These are phyloP conservation scores for Suhomyces bribrorum DNA, from an alignment of 1,139 yeast genomes.

Conservation along the genomic window DNA sequence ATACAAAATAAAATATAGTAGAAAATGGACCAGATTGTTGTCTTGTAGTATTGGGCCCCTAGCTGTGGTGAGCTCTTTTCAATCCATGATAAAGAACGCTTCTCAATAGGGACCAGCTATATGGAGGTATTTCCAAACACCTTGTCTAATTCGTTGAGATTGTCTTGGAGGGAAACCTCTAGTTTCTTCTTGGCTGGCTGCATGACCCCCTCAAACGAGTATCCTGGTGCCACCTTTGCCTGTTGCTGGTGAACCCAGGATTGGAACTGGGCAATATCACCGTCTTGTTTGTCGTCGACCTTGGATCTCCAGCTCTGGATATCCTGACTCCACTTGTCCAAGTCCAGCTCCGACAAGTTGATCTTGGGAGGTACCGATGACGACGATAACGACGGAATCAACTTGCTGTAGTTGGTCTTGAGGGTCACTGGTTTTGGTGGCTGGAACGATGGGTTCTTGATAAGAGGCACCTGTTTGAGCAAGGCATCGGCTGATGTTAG, in stretches of 20 bases:
- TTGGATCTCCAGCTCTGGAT: constrained; percentile 20
- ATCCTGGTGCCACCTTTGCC: constrained; percentile 45
- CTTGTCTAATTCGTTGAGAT: constrained; percentile 30
- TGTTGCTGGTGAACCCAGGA: constrained; percentile 41
- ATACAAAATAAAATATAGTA: too few relatives aligned
- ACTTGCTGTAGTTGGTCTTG: constrained; percentile 50
- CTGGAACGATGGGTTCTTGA: constrained; percentile 54
- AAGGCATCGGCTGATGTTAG: constrained; percentile 47
- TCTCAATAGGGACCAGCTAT: too few relatives aligned
- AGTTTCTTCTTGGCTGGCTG: constrained; percentile 25
- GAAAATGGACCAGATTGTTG: background rate
- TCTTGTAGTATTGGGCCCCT: background rate
- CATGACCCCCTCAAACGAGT: constrained; percentile 34
- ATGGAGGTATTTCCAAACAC: constrained; percentile 29
- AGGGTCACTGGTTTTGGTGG: constrained; percentile 62
- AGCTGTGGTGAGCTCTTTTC: too few relatives aligned
- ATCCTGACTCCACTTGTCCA: constrained; percentile 33
- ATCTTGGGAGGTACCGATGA: constrained; percentile 45
- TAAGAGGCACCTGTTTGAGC: constrained; percentile 58
- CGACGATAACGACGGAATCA: constrained; percentile 35
- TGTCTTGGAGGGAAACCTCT: constrained; percentile 7
- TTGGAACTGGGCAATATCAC: constrained; percentile 22
- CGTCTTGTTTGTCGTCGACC: constrained; percentile 13
- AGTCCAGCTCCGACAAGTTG: constrained; percentile 28
- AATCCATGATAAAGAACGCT: too few relatives aligned